These are phyloP conservation scores for Lupinus albus DNA, from an alignment of 306 rosid species.

Conservation along the genomic window DNA sequence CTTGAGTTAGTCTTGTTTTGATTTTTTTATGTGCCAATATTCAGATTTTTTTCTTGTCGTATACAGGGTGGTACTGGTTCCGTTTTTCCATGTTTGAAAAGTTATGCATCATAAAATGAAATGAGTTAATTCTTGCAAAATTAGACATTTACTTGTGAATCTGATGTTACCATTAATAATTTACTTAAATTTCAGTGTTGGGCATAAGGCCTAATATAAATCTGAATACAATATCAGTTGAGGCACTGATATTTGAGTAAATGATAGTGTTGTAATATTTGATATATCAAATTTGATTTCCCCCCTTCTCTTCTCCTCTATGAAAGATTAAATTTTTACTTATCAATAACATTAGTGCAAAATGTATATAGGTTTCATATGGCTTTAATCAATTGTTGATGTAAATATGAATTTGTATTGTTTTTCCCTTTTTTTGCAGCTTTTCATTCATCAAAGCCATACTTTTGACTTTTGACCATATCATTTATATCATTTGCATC, in stretches of 20 bases:
- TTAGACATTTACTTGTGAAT: constrained; percentile 20
- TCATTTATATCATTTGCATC: neutral
- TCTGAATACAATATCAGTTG: neutral
- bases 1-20: neutral
- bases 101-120: constrained; percentile 15
- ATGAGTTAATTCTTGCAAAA: constrained; percentile 25
- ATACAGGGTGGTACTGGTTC: constrained; percentile 1
- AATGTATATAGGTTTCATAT: neutral
- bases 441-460: constrained; percentile 7
- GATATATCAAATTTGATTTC: neutral
- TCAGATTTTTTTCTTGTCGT: constrained; percentile 19
- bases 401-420: constrained; percentile 23
- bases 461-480: constrained; percentile 20
- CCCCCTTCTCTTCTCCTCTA: neutral
- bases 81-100: constrained; percentile 21
- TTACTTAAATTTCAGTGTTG: constrained; percentile 2
- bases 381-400: constrained; percentile 28
- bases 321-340: constrained; percentile 9
- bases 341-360: neutral
- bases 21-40: constrained; percentile 2
- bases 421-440: neutral
- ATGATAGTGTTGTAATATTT: constrained; percentile 7
- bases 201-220: constrained; percentile 13
- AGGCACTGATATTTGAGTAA: constrained; percentile 2
- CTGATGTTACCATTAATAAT: constrained; percentile 13